A percentile compares a stretch with the other conserved stretches of the same genome.
Conservation (phyloP, 148 eudicot species). For the Linanthus parryae region DNA sequence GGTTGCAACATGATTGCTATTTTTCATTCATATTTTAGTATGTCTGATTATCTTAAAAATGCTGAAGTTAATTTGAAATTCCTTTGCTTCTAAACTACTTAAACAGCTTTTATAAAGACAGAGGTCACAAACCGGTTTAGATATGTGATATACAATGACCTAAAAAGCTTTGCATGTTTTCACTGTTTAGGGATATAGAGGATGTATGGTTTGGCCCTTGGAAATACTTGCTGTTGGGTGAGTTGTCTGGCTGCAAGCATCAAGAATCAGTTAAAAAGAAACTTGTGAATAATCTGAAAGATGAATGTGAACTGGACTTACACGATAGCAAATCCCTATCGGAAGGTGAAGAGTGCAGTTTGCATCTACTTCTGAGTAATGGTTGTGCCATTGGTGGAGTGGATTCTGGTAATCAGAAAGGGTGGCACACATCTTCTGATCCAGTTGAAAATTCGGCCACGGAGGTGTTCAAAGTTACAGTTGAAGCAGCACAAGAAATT, state of each 20-base stretch:
- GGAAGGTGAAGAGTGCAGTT: constrained; percentile 37
- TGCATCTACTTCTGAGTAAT: constrained; percentile 45
- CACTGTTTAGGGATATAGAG: constrained; percentile 86
- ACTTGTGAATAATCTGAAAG: constrained; percentile 32
- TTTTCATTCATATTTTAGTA: too few species aligned
- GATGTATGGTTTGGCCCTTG: constrained; percentile 78
- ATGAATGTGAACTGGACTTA: constrained; percentile 25
- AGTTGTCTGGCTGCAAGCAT: constrained; percentile 39
- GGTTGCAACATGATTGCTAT: too few species aligned
- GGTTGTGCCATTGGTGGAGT: constrained; percentile 49
- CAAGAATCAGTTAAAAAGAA: constrained; percentile 34
- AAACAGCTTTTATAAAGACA: too few species aligned
- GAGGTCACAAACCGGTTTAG: too few species aligned
- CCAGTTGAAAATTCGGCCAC: constrained; percentile 25
- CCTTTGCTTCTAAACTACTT: too few species aligned
- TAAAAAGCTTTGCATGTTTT: too few species aligned
- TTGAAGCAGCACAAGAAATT: constrained; percentile 32
- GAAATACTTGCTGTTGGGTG: constrained; percentile 71
- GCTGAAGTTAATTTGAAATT: too few species aligned
- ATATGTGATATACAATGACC: too few species aligned
- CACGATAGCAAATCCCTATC: constrained; percentile 35
- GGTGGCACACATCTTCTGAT: constrained; percentile 9
- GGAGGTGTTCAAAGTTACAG: constrained; percentile 24
- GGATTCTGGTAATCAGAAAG: constrained; percentile 16
- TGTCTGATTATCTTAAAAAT: too few species aligned